Evolutionary conservation across 257 asterid species (phyloP), one percentile per base, ranked within the genome.

Genomic region (Solanum chilense): DNA sequence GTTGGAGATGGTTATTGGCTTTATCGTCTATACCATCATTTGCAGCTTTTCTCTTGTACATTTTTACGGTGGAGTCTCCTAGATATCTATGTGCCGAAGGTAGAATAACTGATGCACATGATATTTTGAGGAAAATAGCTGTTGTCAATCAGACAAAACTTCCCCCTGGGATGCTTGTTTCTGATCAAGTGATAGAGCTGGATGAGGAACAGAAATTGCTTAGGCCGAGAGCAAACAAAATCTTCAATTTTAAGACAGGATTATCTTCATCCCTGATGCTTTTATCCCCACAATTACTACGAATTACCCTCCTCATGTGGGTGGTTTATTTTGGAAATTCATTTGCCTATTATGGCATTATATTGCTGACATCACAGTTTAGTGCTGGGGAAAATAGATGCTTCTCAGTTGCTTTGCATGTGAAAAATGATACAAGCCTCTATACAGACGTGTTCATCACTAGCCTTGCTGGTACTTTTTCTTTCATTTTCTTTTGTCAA

Each of bases 1-100:
- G 97, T 86, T 95, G 98, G 98, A 94, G 98, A 83, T 95, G 97
- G 97, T 89, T 95, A 90, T 95, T 95, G 88, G 92, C 89, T 23
- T 87, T 95, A 81, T 95, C 97, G 47, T 94, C 98, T 10, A 64
- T 90, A 58, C 96, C 98, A 76, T 91, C 95, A 89, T 90, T 92
- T 82, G 90, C 88, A 27, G 94, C 96, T 58, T 86, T 95, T 85
- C 10, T 91, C 75, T 91, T 95, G 58, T 94, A 91, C 90, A 83
- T 90, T 75, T 87, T 93, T 73, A 92, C 92, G 18, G 45, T 92
- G 58, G 98, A 95, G 91, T 93, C 95, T 89, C 98, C 97, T 0
- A 92, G 98, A 86, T 95, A 93, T 86, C 88, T 95, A 14, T 93
- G 82, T 88, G 88, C 87, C 87, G 90, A 90, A 15, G 94, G 95